phyloP scores from a whole-genome alignment of 129 eudicot genomes.

The Artemisia annua region DNA sequence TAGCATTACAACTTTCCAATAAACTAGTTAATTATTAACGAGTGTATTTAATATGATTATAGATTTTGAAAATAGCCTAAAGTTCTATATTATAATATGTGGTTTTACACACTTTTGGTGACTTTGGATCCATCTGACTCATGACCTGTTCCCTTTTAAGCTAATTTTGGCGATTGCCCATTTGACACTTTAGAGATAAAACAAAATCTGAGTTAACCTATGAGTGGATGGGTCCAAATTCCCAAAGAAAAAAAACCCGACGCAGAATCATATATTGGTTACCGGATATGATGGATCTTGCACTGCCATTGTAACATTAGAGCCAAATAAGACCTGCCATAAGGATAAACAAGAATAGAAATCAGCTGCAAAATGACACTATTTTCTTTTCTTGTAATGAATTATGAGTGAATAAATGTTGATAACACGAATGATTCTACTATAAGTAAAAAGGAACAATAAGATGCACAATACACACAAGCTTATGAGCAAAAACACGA shows the following conservation, averaged over 20 bases:
- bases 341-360: slow-evolving; percentile 3
- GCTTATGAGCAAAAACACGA: neutral
- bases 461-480: slow-evolving; percentile 9
- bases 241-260: neutral
- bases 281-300: slow-evolving; percentile 98
- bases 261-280: slow-evolving; percentile 23
- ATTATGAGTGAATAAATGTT: neutral
- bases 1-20: neutral
- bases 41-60: neutral
- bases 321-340: slow-evolving; percentile 84
- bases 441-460: neutral
- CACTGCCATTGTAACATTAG: slow-evolving; percentile 86
- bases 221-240: neutral
- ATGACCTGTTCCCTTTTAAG: neutral
- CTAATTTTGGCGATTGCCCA: neutral
- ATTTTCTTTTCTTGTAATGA: neutral
- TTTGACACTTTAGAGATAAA: neutral
- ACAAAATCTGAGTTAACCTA: neutral
- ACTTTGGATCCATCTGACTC: neutral
- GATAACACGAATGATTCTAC: neutral
- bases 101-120: neutral
- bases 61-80: neutral
- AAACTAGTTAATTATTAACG: no score
- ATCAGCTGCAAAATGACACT: slow-evolving; percentile 1
- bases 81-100: neutral